These are phyloP conservation scores for Cyclotella sp. DNA, from an alignment of 108 stramenopile species.

Conservation along the genomic window DNA sequence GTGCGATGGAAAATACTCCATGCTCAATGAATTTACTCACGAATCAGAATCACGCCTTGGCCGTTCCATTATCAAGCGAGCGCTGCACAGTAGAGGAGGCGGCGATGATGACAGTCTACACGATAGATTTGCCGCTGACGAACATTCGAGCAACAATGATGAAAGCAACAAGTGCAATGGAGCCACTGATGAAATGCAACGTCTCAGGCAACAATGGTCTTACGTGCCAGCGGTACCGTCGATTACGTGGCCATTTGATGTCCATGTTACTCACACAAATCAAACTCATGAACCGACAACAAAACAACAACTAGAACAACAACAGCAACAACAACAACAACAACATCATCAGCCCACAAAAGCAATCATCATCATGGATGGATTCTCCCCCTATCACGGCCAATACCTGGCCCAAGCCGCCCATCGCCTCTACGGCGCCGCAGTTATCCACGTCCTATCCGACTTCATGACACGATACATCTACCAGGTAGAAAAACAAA, in stretches of 20 bases:
- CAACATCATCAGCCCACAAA: conserved; percentile 18
- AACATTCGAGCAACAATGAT: background rate
- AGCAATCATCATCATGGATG: conserved; percentile 77
- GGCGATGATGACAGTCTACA: background rate
- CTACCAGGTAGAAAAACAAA: conserved; percentile 51
- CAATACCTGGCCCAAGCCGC: conserved; percentile 66
- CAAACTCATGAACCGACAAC: background rate
- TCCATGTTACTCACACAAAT: conserved; percentile 4
- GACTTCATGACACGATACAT: conserved; percentile 72
- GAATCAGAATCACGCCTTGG: background rate
- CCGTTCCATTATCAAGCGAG: background rate
- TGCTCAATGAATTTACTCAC: background rate
- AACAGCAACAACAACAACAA: conserved; percentile 7
- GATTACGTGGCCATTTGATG: conserved; percentile 41
- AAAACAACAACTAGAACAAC: conserved; percentile 17
- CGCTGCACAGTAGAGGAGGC: conserved; percentile 4
- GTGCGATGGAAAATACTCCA: background rate
- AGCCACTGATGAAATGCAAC: conserved; percentile 26
- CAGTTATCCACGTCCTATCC: conserved; percentile 64
- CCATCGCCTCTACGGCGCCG: conserved; percentile 61
- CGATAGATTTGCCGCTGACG: background rate
- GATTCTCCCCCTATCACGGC: conserved; percentile 81
- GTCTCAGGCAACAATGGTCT: conserved; percentile 43
- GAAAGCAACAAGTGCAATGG: conserved; percentile 12
- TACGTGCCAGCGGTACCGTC: conserved; percentile 40